These are phyloP conservation scores for Manihot esculenta DNA, from an alignment of 441 rosid species.

Conservation along the genomic window DNA sequence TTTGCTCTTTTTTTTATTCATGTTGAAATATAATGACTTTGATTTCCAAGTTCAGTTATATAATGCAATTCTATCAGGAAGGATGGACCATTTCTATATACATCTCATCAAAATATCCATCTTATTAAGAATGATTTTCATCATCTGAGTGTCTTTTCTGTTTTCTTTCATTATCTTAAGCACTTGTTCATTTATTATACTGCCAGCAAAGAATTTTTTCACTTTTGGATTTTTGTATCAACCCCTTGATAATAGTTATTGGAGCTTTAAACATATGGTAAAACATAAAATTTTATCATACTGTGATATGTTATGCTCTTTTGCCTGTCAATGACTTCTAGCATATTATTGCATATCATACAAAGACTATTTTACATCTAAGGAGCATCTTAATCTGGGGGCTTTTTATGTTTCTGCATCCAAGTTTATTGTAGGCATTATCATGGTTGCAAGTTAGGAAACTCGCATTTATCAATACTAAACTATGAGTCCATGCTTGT, in stretches of 20 bases:
- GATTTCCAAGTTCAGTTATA: background rate
- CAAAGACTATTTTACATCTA: background rate
- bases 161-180: background rate
- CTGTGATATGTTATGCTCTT: background rate
- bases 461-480: constrained; percentile 5
- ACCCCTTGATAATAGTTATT: constrained; percentile 9
- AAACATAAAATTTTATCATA: background rate
- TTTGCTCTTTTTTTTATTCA: background rate
- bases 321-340: background rate
- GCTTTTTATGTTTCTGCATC: background rate
- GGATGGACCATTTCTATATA: background rate
- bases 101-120: constrained; percentile 1
- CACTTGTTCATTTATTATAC: background rate
- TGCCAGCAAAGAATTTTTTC: background rate
- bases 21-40: background rate
- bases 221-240: background rate
- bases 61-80: background rate
- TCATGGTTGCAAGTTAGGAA: constrained; percentile 9
- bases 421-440: background rate
- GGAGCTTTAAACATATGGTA: background rate
- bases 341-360: background rate
- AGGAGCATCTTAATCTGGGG: background rate
- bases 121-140: background rate
- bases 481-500: background rate
- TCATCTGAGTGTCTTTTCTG: background rate